Evolutionary conservation across 2,329 filamentous ascomycete species (phyloP).

Genomic region (Colletotrichum sp.): DNA sequence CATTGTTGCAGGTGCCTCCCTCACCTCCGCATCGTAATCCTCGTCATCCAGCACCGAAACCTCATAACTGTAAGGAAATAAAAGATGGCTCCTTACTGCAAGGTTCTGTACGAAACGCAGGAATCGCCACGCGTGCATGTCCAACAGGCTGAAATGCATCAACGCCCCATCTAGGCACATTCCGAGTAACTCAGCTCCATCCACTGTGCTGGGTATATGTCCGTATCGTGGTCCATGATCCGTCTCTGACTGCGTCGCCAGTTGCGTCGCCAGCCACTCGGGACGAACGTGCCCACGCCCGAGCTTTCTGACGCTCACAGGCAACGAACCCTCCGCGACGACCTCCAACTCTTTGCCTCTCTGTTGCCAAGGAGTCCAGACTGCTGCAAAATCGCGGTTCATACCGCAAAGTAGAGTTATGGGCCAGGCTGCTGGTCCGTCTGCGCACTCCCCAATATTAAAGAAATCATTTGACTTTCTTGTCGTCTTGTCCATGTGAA

Average conservation of each 20-base stretch:
- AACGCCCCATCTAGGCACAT: conserved; percentile 73
- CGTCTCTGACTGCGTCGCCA: neutral
- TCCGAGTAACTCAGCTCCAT: conserved; percentile 63
- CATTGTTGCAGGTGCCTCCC: conserved; percentile 42
- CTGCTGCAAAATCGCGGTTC: conserved; percentile 50
- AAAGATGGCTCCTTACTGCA: conserved; percentile 48
- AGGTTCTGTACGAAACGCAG: conserved; percentile 78
- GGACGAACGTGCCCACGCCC: conserved; percentile 57
- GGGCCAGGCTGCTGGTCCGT: conserved; percentile 34
- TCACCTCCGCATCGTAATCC: conserved; percentile 40
- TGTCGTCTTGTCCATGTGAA: conserved; percentile 51
- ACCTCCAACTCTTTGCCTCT: conserved; percentile 45
- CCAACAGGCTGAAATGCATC: conserved; percentile 72
- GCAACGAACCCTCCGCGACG: conserved; percentile 62
- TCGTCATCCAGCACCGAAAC: conserved; percentile 26
- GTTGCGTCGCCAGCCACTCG: conserved; percentile 44
- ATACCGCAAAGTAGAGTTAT: conserved; percentile 54
- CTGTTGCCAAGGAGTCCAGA: conserved; percentile 53
- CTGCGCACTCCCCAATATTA: conserved; percentile 41
- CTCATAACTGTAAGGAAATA: conserved; percentile 54
- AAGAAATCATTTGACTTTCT: conserved; percentile 52
- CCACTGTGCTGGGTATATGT: conserved; percentile 43
- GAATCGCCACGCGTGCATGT: conserved; percentile 66
- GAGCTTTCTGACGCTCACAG: conserved; percentile 62
- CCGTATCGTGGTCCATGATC: conserved; percentile 43